Base-by-base conservation (phyloP, 768 basidiomycete genomes). In the Leccinellum albellum region DNA sequence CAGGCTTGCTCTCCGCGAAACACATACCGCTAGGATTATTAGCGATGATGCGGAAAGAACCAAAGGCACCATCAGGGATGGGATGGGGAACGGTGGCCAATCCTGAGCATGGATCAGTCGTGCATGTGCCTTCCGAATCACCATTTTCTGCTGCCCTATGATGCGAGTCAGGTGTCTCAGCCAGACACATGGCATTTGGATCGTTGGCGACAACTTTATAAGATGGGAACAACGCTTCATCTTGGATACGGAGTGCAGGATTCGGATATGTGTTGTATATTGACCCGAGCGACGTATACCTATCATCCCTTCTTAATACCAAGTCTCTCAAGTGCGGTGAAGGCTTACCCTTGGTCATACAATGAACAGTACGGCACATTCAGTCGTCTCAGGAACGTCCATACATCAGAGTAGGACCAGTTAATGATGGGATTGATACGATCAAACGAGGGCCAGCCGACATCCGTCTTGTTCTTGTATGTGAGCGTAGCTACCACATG, bases 231-330 rank as follows among this genome's bases (percentile, higher is more conserved):
- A 52, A 29, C 1, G 40, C n/a, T 26, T 59, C 56, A 14, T 62
- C 56, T n/a, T 51, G 54, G 29, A 75, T 55, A 46, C 69, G 76
- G 3, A 98, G 82, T 1, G 91, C 86, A 2, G 96, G 95, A 66
- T 98, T 98, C 0, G 87, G 94, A 69, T 87, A 88, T 0, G 97
- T 98, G 74, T 98, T 97, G 74, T 84, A 91, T 8, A 89, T 94
- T 12, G 95, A 97, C 17, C 97, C 96, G 20, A 99, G 83, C 5
- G 96, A 98, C 3, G 97, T 99, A 73, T 96, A 99, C n/a, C 94
- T 96, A 61, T 49, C 6, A 40, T 21, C 21, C 45, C 15, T 7
- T 31, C 47, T 56, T 31, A 59, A 40, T 46, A 32, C 33, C 9
- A 24, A 21, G 37, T 29, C 37, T 28, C 53, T 23, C 3, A 50